A percentile compares a stretch with the other conserved stretches of the same genome.
Conservation (phyloP, 202 grass and related monocot genomes). For the Digitaria exilis region DNA sequence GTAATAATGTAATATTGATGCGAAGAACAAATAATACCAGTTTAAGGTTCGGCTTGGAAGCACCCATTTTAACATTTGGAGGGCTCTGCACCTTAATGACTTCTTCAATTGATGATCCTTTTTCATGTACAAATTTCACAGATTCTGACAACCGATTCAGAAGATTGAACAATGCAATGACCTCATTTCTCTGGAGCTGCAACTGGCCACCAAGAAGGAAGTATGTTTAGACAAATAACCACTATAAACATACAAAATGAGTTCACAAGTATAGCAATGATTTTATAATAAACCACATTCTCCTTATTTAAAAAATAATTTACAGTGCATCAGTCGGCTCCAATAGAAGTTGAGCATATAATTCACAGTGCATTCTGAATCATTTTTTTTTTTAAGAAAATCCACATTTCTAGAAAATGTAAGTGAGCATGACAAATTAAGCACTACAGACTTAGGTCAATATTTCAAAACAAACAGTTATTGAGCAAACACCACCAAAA, state of each 20-base stretch:
- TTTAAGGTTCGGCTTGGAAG: conserved; percentile 37
- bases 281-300: neutral
- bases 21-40: conserved; percentile 27
- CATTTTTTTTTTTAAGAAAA: neutral
- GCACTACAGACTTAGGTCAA: neutral
- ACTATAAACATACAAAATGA: neutral
- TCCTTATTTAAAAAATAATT: neutral
- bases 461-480: neutral
- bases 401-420: conserved; percentile 1
- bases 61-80: conserved; percentile 40
- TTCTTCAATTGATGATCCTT: conserved; percentile 63
- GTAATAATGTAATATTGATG: neutral
- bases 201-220: conserved; percentile 58
- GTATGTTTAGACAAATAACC: conserved; percentile 27
- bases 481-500: neutral
- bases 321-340: neutral
- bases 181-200: conserved; percentile 98
- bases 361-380: neutral
- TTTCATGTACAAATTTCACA: conserved; percentile 94
- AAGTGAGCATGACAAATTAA: neutral
- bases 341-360: neutral
- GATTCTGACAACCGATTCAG: conserved; percentile 95
- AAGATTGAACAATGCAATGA: conserved; percentile 91
- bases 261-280: conserved; percentile 5
- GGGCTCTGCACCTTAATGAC: conserved; percentile 52